These are phyloP conservation scores for Geosmithia flava DNA, from an alignment of 2,329 filamentous ascomycete species.

Conservation along the genomic window DNA sequence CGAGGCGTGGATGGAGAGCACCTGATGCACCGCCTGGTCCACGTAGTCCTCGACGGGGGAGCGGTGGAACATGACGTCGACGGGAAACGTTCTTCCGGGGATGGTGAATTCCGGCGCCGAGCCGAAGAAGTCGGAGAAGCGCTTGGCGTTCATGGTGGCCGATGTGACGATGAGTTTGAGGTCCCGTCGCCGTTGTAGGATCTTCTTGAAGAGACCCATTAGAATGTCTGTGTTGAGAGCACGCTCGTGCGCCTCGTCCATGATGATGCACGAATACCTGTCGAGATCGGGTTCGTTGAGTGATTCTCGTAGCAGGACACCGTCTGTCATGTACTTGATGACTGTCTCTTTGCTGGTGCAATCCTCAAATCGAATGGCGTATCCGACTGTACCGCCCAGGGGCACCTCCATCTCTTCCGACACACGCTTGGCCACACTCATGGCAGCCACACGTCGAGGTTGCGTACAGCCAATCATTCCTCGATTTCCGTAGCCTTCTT, in stretches of 20 bases:
- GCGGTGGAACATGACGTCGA: conserved; percentile 90
- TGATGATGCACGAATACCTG: conserved; percentile 95
- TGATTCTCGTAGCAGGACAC: conserved; percentile 85
- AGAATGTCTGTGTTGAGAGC: conserved; percentile 94
- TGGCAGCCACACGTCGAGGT: conserved; percentile 88
- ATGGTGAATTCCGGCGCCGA: conserved; percentile 95
- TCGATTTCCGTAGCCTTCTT: conserved; percentile 79
- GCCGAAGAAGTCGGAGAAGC: conserved; percentile 92
- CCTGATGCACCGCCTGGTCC: conserved; percentile 90
- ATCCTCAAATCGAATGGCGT: conserved; percentile 96
- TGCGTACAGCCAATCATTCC: conserved; percentile 97
- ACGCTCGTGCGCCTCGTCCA: conserved; percentile 98
- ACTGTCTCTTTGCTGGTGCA: conserved; percentile 90
- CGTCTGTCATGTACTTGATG: conserved; percentile 99
- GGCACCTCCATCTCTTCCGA: conserved; percentile 97
- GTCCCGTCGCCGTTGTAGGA: conserved; percentile 76
- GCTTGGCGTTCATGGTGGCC: conserved; percentile 95
- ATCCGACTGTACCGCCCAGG: conserved; percentile 78
- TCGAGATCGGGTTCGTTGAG: conserved; percentile 87
- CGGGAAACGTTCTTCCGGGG: conserved; percentile 89
- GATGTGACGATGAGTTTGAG: conserved; percentile 96
- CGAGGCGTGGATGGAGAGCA: conserved; percentile 89
- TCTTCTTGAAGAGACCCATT: conserved; percentile 97
- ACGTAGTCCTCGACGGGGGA: conserved; percentile 97
- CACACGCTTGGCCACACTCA: conserved; percentile 98